These are phyloP conservation scores for Clitopilus passeckerianus DNA, from an alignment of 768 basidiomycete species.

Conservation along the genomic window DNA sequence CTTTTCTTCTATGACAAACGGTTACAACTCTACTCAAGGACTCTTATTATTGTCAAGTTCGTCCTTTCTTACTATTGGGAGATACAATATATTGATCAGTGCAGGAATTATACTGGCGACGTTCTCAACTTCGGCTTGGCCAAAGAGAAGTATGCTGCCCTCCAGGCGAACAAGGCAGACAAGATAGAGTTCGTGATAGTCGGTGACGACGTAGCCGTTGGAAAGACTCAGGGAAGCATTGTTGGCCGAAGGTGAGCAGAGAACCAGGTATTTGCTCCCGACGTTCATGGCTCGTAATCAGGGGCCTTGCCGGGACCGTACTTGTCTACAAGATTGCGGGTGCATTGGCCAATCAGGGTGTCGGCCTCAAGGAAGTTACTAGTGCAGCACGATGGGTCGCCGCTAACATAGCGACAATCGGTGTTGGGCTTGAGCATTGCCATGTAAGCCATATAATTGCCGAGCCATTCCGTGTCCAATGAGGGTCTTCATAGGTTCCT, in stretches of 20 bases:
- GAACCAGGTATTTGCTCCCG: conserved; percentile 2
- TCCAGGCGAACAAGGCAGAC: conserved; percentile 62
- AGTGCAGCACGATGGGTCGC: conserved; percentile 60
- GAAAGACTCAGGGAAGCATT: conserved; percentile 71
- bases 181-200: conserved; percentile 75
- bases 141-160: conserved; percentile 75
- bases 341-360: conserved; percentile 68
- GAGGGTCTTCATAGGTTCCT: conserved; percentile 50
- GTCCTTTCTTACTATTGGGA: background rate
- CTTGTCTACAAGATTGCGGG: conserved; percentile 91
- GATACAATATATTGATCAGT: conserved; percentile 2
- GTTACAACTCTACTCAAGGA: conserved; percentile 32
- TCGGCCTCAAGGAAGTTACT: conserved; percentile 64
- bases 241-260: conserved; percentile 67
- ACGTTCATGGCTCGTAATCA: conserved; percentile 18
- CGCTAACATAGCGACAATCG: conserved; percentile 71
- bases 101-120: conserved; percentile 86
- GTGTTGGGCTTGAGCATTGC: conserved; percentile 85
- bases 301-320: conserved; percentile 78
- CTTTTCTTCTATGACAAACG: background rate
- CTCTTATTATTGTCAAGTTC: conserved; percentile 81
- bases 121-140: conserved; percentile 90
- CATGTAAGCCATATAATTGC: conserved; percentile 43
- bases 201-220: conserved; percentile 88
- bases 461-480: background rate